Evolutionary conservation across 2,329 filamentous ascomycete genomes (phyloP).

Genomic region (Aureobasidium sp.): DNA sequence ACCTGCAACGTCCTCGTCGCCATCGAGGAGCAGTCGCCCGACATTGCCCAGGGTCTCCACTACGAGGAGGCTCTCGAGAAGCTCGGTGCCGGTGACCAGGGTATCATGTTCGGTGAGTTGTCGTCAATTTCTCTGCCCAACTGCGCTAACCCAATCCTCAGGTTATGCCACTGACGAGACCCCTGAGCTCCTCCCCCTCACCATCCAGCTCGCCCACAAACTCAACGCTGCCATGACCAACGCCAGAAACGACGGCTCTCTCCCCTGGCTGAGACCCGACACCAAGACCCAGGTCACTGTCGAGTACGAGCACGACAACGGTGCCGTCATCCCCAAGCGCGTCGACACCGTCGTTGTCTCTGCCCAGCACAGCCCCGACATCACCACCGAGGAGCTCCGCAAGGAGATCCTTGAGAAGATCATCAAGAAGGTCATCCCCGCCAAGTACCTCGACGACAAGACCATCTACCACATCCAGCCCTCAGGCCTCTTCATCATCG

Average conservation of each 20-base stretch:
- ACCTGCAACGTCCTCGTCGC: slow-evolving; percentile 97
- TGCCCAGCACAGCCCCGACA: slow-evolving; percentile 84
- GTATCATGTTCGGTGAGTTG: slow-evolving; percentile 86
- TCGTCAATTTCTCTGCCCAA: background rate
- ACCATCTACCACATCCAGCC: slow-evolving; percentile 99
- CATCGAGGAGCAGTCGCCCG: slow-evolving; percentile 98
- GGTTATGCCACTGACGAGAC: slow-evolving; percentile 98
- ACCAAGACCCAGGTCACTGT: slow-evolving; percentile 99
- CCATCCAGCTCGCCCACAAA: slow-evolving; percentile 89
- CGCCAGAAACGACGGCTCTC: slow-evolving; percentile 76
- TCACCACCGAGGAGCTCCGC: slow-evolving; percentile 85
- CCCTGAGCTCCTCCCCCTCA: slow-evolving; percentile 91
- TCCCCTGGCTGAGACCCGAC: slow-evolving; percentile 94
- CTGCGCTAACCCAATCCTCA: background rate
- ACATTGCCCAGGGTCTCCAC: slow-evolving; percentile 98
- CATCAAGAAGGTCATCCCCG: slow-evolving; percentile 89
- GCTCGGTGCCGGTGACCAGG: slow-evolving; percentile 97
- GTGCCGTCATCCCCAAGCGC: slow-evolving; percentile 83
- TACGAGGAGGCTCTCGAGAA: slow-evolving; percentile 96
- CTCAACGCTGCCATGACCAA: slow-evolving; percentile 92
- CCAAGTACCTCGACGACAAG: slow-evolving; percentile 82
- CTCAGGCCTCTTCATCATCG: slow-evolving; percentile 97
- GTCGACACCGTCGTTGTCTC: slow-evolving; percentile 97
- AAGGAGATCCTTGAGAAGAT: slow-evolving; percentile 97
- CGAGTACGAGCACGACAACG: slow-evolving; percentile 95